Evolutionary conservation across 257 asterid species (phyloP).

Genomic region (Solanum habrochaites): DNA sequence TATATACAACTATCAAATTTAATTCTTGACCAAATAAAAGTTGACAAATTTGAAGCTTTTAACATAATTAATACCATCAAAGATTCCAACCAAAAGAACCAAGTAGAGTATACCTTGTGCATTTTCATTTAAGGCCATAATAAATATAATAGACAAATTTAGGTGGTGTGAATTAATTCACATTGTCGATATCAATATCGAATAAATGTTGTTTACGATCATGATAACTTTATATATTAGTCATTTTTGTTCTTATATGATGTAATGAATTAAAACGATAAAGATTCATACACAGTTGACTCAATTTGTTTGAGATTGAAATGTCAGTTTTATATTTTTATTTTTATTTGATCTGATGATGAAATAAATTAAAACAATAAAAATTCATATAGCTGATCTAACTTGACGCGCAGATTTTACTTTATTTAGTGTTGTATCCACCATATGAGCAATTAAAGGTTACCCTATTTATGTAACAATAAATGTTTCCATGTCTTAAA

Average conservation of each 20-base stretch:
- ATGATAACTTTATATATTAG: not conserved
- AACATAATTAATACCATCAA: not conserved
- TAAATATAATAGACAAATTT: not conserved
- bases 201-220: not conserved
- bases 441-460: not conserved
- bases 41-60: not conserved
- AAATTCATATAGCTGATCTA: not conserved
- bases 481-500: not conserved
- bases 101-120: not conserved
- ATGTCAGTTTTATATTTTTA: too few relatives aligned
- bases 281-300: not conserved
- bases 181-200: not conserved
- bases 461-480: not conserved
- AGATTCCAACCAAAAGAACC: not conserved
- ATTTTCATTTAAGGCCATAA: not conserved
- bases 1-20: not conserved
- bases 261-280: not conserved
- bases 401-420: not conserved
- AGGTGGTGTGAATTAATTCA: not conserved
- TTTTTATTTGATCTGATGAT: not conserved
- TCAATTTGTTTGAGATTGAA: too few relatives aligned
- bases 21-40: not conserved
- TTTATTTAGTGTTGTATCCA: not conserved
- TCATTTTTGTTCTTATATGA: not conserved
- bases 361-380: not conserved